phyloP scores from a whole-genome alignment of 2,329 filamentous ascomycete genomes.

The Calcarisporium arbuscula region DNA sequence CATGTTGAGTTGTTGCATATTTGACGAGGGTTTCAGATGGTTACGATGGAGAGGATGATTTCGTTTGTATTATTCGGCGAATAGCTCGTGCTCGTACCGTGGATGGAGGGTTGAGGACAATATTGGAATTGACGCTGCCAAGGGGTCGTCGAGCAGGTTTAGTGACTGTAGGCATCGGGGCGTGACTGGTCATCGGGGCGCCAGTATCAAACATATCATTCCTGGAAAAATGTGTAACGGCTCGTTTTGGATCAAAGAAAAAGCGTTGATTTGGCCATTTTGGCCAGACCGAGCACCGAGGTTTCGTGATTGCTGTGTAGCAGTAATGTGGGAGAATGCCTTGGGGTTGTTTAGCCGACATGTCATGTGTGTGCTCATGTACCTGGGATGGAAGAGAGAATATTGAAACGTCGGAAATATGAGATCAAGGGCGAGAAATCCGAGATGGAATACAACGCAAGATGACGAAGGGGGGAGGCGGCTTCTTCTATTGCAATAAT shows the following conservation, averaged over 20 bases:
- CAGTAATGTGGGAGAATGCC: too few species aligned
- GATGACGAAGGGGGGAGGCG: too few species aligned
- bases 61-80: conserved; percentile 65
- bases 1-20: conserved; percentile 58
- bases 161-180: conserved; percentile 46
- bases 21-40: conserved; percentile 45
- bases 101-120: conserved; percentile 59
- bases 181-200: conserved; percentile 46
- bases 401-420: not conserved
- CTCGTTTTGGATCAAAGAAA: conserved; percentile 38
- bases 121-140: conserved; percentile 50
- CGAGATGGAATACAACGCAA: too few species aligned
- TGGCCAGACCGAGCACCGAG: conserved; percentile 26
- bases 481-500: too few species aligned
- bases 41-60: conserved; percentile 54
- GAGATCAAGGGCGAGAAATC: not conserved
- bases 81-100: conserved; percentile 44
- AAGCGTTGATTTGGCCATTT: conserved; percentile 48
- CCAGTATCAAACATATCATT: conserved; percentile 41
- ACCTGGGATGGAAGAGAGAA: too few species aligned
- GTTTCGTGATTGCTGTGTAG: too few species aligned
- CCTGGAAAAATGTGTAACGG: conserved; percentile 47
- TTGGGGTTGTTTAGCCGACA: too few species aligned
- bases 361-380: too few species aligned
- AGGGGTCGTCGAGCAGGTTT: conserved; percentile 43